phyloP scores from a whole-genome alignment of 139 green algal species.

The Trebouxia sp. region DNA sequence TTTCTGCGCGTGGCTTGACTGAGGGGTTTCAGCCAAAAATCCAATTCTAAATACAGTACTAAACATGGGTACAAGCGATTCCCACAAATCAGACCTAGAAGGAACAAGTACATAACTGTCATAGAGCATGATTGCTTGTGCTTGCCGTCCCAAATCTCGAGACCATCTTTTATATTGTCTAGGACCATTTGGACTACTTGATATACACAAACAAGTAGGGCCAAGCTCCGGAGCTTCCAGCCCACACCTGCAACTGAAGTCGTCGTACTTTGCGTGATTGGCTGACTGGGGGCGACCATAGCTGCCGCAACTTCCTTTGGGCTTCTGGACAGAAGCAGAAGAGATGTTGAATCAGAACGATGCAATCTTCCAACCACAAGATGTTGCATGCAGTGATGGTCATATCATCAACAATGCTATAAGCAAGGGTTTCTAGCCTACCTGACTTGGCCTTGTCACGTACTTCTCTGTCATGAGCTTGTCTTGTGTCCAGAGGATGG shows the following conservation, averaged over 20 bases:
- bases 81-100: constrained; percentile 1
- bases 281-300: constrained; percentile 17
- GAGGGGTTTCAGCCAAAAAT: constrained; percentile 3
- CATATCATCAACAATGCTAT: constrained; percentile 12
- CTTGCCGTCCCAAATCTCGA: not conserved
- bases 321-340: constrained; percentile 1
- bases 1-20: too few relatives aligned
- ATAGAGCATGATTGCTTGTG: not conserved
- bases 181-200: constrained; percentile 19
- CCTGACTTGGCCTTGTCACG: constrained; percentile 18
- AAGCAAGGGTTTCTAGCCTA: not conserved
- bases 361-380: not conserved
- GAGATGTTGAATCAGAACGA: not conserved
- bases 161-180: constrained; percentile 8
- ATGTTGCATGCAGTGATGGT: constrained; percentile 9
- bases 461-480: not conserved
- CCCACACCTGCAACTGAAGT: constrained; percentile 8
- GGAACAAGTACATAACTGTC: not conserved
- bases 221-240: constrained; percentile 6
- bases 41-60: constrained; percentile 14
- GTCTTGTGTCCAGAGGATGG: not conserved
- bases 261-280: constrained; percentile 12
- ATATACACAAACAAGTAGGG: constrained; percentile 13
- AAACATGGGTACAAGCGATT: constrained; percentile 23
- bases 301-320: not conserved